Percentiles rank a stretch among this genome's conserved stretches.
phyloP scores from a whole-genome alignment of 2,329 filamentous ascomycete genomes.

The Pseudopithomyces chartarum region DNA sequence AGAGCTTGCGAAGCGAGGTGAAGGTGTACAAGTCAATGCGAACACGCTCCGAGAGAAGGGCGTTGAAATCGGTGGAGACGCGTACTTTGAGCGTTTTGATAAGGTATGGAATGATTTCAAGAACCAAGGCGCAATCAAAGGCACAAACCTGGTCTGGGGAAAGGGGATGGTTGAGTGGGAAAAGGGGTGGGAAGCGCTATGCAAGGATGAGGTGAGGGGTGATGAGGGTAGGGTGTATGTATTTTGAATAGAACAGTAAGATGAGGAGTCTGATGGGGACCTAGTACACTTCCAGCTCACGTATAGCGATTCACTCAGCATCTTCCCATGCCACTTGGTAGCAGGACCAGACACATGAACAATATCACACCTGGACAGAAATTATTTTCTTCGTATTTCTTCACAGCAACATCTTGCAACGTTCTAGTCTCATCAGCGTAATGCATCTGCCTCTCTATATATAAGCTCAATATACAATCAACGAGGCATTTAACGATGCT shows the following conservation, averaged over 20 bases:
- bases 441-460: no score
- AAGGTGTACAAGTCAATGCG: slow-evolving; percentile 23
- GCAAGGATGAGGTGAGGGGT: slow-evolving; percentile 24
- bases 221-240: slow-evolving; percentile 24
- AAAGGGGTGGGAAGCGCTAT: slow-evolving; percentile 29
- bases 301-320: no score
- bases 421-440: no score
- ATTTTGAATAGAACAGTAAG: neutral
- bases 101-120: slow-evolving; percentile 22
- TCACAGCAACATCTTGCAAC: no score
- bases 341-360: no score
- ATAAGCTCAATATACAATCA: no score
- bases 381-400: no score
- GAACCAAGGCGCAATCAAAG: slow-evolving; percentile 15
- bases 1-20: slow-evolving; percentile 1
- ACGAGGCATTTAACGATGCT: no score
- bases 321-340: no score
- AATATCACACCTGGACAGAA: no score
- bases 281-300: no score
- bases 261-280: no score
- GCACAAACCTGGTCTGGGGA: slow-evolving; percentile 23
- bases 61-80: slow-evolving; percentile 20
- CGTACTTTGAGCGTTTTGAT: slow-evolving; percentile 24
- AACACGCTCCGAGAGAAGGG: slow-evolving; percentile 25
- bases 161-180: slow-evolving; percentile 27